Base-by-base conservation (phyloP, 371 early-diverging fungal genomes). In the Lichtheimia ornata region DNA sequence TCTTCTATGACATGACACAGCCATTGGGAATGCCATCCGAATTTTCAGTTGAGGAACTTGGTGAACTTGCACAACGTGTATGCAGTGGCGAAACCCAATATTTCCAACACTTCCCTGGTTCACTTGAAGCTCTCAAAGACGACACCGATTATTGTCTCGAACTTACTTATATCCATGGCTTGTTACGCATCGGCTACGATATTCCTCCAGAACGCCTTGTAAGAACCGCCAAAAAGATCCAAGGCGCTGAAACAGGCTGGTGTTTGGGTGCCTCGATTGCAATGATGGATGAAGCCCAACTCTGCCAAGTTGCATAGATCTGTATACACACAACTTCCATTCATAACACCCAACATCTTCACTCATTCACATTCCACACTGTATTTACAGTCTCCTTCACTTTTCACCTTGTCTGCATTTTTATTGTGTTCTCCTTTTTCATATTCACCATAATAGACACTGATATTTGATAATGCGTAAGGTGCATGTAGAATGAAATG, bases 181-280 rank as follows among this genome's bases (percentile, higher is more conserved):
- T 97, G 57, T 80, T 97, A 28, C 81, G 77, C 17, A 81, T 82
- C 63, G 98, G 97, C 2, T 95, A 96, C 65, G 92, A 89, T 41
- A 77, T 97, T 27, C 81, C 89, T 7, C 81, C 83, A n/a, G 77
- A 84, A 25, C 81, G 94, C 25, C 70, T 79, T 24, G 76, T 97
- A 17, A 85, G 86, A 52, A 88, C 91, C 14, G 90, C 95, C 24
- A 92, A 96, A 68, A 96, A 97, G 82, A 94, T 97, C 59, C 84
- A 86, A 24, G 92, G 86, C 41, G 86, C 93, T 28, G 97, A 97
- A 66, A 95, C 95, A 20, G 98, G 98, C 6, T 97, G 98, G 98
- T 93, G 94, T 66, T 76, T 97, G 41, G 98, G 98, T 41, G 96
- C 96, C 11, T 88, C 96, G 15, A 89, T 97, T 62, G 83, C 88